These are phyloP conservation scores for Arctostaphylos glauca DNA, from an alignment of 148 eudicot genomes.

Conservation along the genomic window DNA sequence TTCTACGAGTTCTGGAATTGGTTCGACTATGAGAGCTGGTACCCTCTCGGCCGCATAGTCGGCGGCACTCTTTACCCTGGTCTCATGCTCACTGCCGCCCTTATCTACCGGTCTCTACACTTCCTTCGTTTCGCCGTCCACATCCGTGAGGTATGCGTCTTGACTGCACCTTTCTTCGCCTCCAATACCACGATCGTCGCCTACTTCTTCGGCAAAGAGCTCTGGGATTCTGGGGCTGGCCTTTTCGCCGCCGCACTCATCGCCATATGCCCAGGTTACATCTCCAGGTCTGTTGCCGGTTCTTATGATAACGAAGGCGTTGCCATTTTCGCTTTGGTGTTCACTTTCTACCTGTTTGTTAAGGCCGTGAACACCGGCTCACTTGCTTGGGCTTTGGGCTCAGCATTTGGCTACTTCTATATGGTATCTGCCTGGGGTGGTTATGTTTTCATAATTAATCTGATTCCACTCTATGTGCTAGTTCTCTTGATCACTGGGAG, in stretches of 20 bases:
- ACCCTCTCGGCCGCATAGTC: conserved; percentile 82
- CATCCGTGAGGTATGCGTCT: conserved; percentile 90
- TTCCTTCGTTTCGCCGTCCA: conserved; percentile 75
- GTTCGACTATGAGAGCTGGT: conserved; percentile 97
- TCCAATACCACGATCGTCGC: conserved; percentile 92
- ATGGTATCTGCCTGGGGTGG: conserved; percentile 99
- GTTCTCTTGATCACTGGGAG: conserved; percentile 86
- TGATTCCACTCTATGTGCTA: conserved; percentile 84
- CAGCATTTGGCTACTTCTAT: conserved; percentile 93
- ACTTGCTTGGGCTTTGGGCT: conserved; percentile 78
- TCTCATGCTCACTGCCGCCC: conserved; percentile 89
- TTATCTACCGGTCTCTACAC: conserved; percentile 65
- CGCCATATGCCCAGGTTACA: conserved; percentile 96
- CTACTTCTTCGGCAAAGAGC: conserved; percentile 89
- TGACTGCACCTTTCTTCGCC: conserved; percentile 93
- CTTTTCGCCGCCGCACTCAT: conserved; percentile 87
- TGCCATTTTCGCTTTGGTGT: conserved; percentile 84
- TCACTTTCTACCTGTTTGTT: conserved; percentile 85
- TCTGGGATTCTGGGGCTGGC: conserved; percentile 96
- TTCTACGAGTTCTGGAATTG: conserved; percentile 98
- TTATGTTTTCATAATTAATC: conserved; percentile 90
- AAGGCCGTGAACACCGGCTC: conserved; percentile 97
- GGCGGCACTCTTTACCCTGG: conserved; percentile 98
- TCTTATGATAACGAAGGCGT: conserved; percentile 95
- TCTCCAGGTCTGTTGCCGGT: conserved; percentile 94